A percentile compares a stretch with the other conserved stretches of the same genome.
phyloP scores from a whole-genome alignment of 2,329 filamentous ascomycete species.

The Botrytis sinoallii region DNA sequence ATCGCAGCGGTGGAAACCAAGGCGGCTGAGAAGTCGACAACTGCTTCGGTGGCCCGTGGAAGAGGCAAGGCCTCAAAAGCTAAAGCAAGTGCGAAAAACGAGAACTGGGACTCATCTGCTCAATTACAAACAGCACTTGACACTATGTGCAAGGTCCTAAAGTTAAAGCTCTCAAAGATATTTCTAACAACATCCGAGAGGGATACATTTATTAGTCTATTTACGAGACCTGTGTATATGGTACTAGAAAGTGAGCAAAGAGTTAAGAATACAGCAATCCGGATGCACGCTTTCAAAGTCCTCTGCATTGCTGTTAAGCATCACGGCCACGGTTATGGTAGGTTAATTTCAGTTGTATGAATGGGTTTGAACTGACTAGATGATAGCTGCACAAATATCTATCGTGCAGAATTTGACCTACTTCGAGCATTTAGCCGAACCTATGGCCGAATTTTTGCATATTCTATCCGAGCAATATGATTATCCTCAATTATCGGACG shows the following conservation, averaged over 20 bases:
- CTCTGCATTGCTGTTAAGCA: constrained; percentile 96
- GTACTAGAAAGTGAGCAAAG: constrained; percentile 91
- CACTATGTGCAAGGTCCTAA: constrained; percentile 93
- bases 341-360: constrained; percentile 30
- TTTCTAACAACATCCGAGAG: constrained; percentile 95
- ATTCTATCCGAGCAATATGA: constrained; percentile 97
- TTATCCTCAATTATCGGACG: constrained; percentile 90
- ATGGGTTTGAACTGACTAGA: constrained; percentile 22
- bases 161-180: constrained; percentile 85
- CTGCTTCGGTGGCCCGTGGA: constrained; percentile 66
- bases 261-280: constrained; percentile 81
- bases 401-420: constrained; percentile 98
- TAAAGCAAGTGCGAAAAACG: constrained; percentile 63
- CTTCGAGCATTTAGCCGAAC: constrained; percentile 97
- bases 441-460: constrained; percentile 97
- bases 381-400: constrained; percentile 86
- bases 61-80: constrained; percentile 71
- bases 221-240: constrained; percentile 91
- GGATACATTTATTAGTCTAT: constrained; percentile 88
- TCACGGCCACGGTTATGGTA: constrained; percentile 94
- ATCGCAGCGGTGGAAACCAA: constrained; percentile 93
- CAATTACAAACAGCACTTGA: constrained; percentile 89
- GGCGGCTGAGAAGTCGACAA: constrained; percentile 81
- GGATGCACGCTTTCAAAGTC: constrained; percentile 97
- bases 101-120: constrained; percentile 80